Base-by-base conservation (phyloP, 768 basidiomycete species). In the Crucibulum laeve region DNA sequence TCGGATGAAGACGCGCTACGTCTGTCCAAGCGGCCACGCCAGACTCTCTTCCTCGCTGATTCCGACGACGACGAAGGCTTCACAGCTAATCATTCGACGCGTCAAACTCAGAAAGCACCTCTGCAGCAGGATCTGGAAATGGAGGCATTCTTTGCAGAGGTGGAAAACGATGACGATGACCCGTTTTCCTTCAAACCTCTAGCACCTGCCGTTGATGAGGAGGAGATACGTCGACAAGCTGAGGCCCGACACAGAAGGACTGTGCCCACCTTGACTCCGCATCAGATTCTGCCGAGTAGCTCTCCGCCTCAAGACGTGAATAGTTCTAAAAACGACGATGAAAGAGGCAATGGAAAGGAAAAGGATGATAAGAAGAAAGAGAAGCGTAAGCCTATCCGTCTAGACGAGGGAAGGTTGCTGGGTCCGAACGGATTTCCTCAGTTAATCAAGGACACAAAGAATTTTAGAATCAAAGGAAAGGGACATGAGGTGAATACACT, bases 381-480 rank as follows among this genome's bases (percentile, higher is more conserved):
- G n/a, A 51, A 70, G 56, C 69, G 76, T 51, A 72, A 71, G 34
- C 59, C 77, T 3, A 62, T 76, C 18, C 81, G 77, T 58, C 61
- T 96, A 47, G 88, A 94, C 59, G 89, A 91, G 57, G 77, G 69
- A 32, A 73, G 87, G 45, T 60, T 99, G 45, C 65, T 93, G 11
- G 81, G 84, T 4, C 65, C 77, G 3, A 70, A 74, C 23, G 94
- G 96, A 1, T 86, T 99, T 53, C 91, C 89, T 2, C 73, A 77
- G 38, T 72, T 99, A 34, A 76, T 91, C 40, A 74, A 84, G 45
- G 78, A 84, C 41, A 75, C 84, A 21, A 91, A 90, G 64, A 67
- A 77, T 45, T 89, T 95, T 64, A 84, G 77, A 51, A 72, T 82
- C 14, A 86, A 81, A 53, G 94, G 93, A 5, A 97, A 96, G 60